Evolutionary conservation across 2,329 filamentous ascomycete genomes (phyloP), one percentile per base, ranked within the genome.

Genomic region (Paracorniculantispora psalliotae): DNA sequence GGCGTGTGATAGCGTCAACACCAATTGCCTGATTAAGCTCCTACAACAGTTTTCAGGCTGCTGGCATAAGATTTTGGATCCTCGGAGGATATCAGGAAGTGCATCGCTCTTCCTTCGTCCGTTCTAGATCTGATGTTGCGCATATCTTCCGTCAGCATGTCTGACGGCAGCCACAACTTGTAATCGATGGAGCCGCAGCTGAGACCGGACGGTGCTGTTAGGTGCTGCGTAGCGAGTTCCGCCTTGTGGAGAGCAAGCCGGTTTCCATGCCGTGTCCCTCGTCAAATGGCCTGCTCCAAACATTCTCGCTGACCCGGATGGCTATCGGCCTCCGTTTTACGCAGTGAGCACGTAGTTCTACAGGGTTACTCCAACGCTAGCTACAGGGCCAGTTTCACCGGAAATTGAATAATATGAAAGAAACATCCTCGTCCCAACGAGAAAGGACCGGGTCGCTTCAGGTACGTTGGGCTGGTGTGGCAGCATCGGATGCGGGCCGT

Each of bases 61-160:
- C 19, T 21, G 9, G 33, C 44, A 47, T 50, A 13, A 49, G 55
- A 57, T 50, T 57, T 57, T 51, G 46, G 46, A 3, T 10, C 2
- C n/a, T 21, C 25, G 6, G 25, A 50, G 37, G 8, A 19, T 9
- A n/a, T n/a, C 15, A 43, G 51, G 17, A 37, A 19, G 10, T 15
- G 13, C 6, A 2, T 39, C 30, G n/a, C 21, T 19, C 43, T n/a
- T 50, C 25, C 19, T 44, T 19, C 26, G 26, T 21, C 13, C 17
- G 25, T 43, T 41, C n/a, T 26, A 21, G 23, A 55, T 50, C 55
- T 35, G 55, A 35, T 50, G 47, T 21, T 17, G 26, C 44, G 55
- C 55, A 57, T 50, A n/a, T 43, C 37, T 57, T 33, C 26, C 37
- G 37, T 44, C 55, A 57, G 55, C 55, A 57, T 17, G 46, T 57